A percentile compares a stretch with the other conserved stretches of the same genome.
Evolutionary conservation across 805 yeast species (phyloP).

Genomic region (Saturnispora mendoncae): DNA sequence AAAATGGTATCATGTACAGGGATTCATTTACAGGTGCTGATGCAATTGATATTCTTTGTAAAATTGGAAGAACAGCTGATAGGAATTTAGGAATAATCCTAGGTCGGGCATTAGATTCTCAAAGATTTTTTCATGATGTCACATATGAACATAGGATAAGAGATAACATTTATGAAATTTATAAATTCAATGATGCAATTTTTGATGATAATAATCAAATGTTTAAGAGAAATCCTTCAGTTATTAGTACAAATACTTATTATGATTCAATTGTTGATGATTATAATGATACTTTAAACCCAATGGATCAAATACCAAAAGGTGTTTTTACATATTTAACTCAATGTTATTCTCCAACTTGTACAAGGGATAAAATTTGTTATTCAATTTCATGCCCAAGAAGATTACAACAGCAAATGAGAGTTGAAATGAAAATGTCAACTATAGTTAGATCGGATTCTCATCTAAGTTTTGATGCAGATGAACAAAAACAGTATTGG

Average conservation of each 20-base stretch:
- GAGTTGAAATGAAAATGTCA: constrained; percentile 79
- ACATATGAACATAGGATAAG: constrained; percentile 89
- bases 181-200: constrained; percentile 62
- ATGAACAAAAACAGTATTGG: constrained; percentile 83
- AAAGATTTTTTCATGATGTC: constrained; percentile 88
- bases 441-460: constrained; percentile 73
- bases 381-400: constrained; percentile 96
- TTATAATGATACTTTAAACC: constrained; percentile 2
- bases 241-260: constrained; percentile 17
- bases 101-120: constrained; percentile 91
- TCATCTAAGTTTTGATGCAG: constrained; percentile 61
- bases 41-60: constrained; percentile 85
- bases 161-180: constrained; percentile 80
- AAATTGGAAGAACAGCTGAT: constrained; percentile 82
- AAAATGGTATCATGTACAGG: constrained; percentile 85
- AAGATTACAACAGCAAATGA: constrained; percentile 89
- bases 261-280: constrained; percentile 11
- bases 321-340: constrained; percentile 91
- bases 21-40: constrained; percentile 91
- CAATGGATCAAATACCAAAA: constrained; percentile 29
- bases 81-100: constrained; percentile 79
- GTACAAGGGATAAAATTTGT: constrained; percentile 79
- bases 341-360: constrained; percentile 95
- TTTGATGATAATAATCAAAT: constrained; percentile 19
- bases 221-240: constrained; percentile 23